A percentile compares a stretch with the other conserved stretches of the same genome.
These are phyloP conservation scores for Coemansia sp. DNA, from an alignment of 192 early-diverging fungal genomes.

Conservation along the genomic window DNA sequence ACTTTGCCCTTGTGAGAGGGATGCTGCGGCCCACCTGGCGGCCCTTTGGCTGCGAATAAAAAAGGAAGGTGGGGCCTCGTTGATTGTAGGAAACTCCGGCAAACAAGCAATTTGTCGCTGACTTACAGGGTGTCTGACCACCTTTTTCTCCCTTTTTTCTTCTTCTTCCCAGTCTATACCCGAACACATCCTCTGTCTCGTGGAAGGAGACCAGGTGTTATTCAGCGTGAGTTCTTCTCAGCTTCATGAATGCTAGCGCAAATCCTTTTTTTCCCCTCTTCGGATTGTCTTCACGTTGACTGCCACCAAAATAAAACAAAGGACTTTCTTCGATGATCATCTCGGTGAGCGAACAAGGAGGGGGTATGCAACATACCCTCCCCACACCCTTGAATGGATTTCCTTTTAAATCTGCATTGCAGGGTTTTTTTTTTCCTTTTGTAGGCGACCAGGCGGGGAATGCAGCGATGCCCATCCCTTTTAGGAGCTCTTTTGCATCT, in stretches of 20 bases:
- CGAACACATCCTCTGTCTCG: background rate
- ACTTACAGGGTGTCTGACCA: background rate
- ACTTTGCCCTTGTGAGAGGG: background rate
- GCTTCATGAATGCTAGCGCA: background rate
- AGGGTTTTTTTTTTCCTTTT: background rate
- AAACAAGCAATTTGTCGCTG: background rate
- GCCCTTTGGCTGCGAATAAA: background rate
- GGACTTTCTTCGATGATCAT: background rate
- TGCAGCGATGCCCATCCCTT: background rate
- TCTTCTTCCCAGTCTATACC: background rate
- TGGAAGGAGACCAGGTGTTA: background rate
- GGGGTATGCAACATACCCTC: slow-evolving; percentile 1
- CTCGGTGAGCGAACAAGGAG: background rate
- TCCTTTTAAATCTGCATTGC: background rate
- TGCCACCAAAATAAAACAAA: background rate
- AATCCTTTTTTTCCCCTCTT: background rate
- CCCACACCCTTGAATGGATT: background rate
- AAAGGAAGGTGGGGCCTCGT: background rate
- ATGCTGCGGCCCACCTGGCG: background rate
- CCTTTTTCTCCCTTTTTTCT: background rate
- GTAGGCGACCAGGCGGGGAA: background rate
- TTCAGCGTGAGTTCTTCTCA: background rate
- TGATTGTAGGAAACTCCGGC: slow-evolving; percentile 2
- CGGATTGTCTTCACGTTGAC: background rate
- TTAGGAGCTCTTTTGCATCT: background rate